phyloP scores from a whole-genome alignment of 371 early-diverging fungal species.

The Rhizopus arrhizus region DNA sequence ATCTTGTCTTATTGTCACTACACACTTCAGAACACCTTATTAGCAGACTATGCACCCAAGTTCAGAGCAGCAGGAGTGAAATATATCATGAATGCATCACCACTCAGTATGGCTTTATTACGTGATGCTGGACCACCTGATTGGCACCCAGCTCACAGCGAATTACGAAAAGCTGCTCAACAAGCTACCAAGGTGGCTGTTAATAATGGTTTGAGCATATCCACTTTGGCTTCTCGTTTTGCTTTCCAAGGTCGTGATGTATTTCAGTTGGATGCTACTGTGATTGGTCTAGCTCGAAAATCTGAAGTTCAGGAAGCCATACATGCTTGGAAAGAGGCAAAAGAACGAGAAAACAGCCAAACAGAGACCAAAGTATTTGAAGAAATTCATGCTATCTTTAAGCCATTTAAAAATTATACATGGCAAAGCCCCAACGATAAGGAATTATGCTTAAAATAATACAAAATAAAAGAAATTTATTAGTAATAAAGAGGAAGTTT shows the following conservation, averaged over 20 bases:
- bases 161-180: slow-evolving; percentile 58
- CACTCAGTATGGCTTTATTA: slow-evolving; percentile 77
- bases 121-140: slow-evolving; percentile 61
- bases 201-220: slow-evolving; percentile 46
- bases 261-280: slow-evolving; percentile 55
- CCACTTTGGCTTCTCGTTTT: slow-evolving; percentile 68
- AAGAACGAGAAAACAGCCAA: slow-evolving; percentile 35
- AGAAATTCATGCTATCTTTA: slow-evolving; percentile 29
- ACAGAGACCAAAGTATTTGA: slow-evolving; percentile 29
- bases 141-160: slow-evolving; percentile 77
- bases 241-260: slow-evolving; percentile 57
- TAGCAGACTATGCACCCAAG: slow-evolving; percentile 58
- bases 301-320: slow-evolving; percentile 66
- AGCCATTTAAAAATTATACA: slow-evolving; percentile 42
- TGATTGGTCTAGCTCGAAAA: slow-evolving; percentile 68
- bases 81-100: slow-evolving; percentile 73
- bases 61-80: slow-evolving; percentile 65
- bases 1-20: slow-evolving; percentile 78
- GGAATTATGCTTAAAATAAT: slow-evolving; percentile 31
- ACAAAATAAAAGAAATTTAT: slow-evolving; percentile 8
- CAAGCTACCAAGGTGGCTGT: slow-evolving; percentile 48
- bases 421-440: slow-evolving; percentile 52
- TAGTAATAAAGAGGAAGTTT: slow-evolving; percentile 8
- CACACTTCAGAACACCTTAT: slow-evolving; percentile 68
- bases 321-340: slow-evolving; percentile 47